Base-by-base conservation (phyloP, 1,284 basidiomycete species). In the Thelephora terrestris region DNA sequence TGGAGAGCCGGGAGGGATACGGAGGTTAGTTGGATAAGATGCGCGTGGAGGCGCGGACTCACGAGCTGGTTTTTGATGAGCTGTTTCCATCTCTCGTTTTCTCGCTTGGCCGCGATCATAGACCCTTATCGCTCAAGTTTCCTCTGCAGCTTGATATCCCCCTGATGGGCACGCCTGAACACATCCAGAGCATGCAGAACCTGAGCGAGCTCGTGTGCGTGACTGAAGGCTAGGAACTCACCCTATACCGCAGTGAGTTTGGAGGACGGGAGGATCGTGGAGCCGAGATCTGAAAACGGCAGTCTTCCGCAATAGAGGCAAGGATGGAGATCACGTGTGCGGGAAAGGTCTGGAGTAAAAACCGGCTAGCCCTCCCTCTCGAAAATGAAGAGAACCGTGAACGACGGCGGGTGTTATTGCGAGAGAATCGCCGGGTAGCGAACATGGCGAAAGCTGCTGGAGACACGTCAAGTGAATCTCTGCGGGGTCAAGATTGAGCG, bases 221-320 rank as follows among this genome's bases (percentile, higher is more conserved):
- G 54, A 27, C 23, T 2, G 38, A n/a, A n/a, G n/a, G n/a, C 16
- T 17, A 43, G 36, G 5, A 17, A 61, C 68, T 50, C 47, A 79
- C 81, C 57, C 72, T 75, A 55, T 85, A 73, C 4, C 72, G 84
- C 25, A 87, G 62, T 3, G 81, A 69, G 56, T 84, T 76, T 2
- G 81, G 79, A 14, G 84, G 84, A 27, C 75, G 71, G 0, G 67
- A 69, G 5, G 79, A 79, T 9, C 78, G 72, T 16, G 79, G 74
- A 23, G 65, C 68, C 12, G 71, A 62, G 4, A 75, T 70, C 53
- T 73, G 73, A 61, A 74, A 85, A 3, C 82, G 78, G 60, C 82
- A 85, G 56, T 87, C 84, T 50, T 85, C 80, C 3, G 66, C 61
- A 18, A 87, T 64, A 2, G 83, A 83, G 2, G 72, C 66, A 12